A percentile compares a stretch with the other conserved stretches of the same genome.
Conservation (phyloP, 345 rosid species). For the Orychophragmus violaceus region DNA sequence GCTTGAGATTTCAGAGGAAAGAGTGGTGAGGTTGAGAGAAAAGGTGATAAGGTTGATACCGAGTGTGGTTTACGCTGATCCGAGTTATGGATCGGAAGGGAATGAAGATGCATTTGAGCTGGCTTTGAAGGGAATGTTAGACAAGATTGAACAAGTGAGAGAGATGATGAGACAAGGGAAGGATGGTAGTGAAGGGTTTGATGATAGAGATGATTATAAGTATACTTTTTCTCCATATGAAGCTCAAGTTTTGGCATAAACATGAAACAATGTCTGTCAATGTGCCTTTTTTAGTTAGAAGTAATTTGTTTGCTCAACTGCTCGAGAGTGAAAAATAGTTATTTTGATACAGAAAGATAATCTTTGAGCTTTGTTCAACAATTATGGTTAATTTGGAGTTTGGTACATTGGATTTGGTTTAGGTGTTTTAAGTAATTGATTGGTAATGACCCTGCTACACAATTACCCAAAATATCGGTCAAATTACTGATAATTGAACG, state of each 20-base stretch:
- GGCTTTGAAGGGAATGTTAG: slow-evolving; percentile 53
- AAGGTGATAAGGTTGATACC: slow-evolving; percentile 60
- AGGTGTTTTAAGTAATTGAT: too few relatives aligned
- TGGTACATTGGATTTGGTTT: too few relatives aligned
- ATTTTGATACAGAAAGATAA: not conserved
- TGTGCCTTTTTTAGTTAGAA: slow-evolving; percentile 1
- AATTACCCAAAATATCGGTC: too few relatives aligned
- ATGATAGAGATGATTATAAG: slow-evolving; percentile 52
- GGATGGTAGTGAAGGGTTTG: slow-evolving; percentile 55
- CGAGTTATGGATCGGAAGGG: slow-evolving; percentile 23
- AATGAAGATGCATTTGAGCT: slow-evolving; percentile 54
- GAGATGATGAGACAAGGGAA: slow-evolving; percentile 39
- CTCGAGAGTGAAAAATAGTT: not conserved
- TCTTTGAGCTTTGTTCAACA: not conserved
- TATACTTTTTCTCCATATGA: slow-evolving; percentile 45
- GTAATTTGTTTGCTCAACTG: slow-evolving; percentile 2
- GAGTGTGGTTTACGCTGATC: slow-evolving; percentile 44
- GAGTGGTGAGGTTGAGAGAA: slow-evolving; percentile 41
- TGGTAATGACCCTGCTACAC: too few relatives aligned
- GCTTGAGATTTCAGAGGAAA: slow-evolving; percentile 30
- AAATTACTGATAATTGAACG: too few relatives aligned
- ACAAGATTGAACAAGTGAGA: slow-evolving; percentile 48
- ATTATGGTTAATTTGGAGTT: not conserved
- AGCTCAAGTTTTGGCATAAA: slow-evolving; percentile 15
- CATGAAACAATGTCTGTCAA: not conserved